Conservation (phyloP, 352 stramenopile species). For the Phytopythium helicoides region DNA sequence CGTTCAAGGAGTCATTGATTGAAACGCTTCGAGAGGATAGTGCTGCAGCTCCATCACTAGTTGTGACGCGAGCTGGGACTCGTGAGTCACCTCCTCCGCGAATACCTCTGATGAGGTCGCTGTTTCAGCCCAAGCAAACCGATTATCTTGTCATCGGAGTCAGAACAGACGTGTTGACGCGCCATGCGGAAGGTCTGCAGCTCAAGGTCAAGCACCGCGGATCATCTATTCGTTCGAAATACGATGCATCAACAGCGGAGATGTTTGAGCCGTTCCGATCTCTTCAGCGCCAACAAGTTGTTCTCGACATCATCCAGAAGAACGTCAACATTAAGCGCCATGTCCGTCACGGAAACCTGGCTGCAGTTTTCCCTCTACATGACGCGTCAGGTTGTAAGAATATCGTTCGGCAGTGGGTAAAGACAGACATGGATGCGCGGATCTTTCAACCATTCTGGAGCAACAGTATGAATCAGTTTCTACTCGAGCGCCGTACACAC, state of each 20-base stretch:
- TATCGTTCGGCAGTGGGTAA: slow-evolving; percentile 64
- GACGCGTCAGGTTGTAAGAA: slow-evolving; percentile 55
- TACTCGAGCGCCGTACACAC: slow-evolving; percentile 54
- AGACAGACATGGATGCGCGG: slow-evolving; percentile 20
- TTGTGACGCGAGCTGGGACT: slow-evolving; percentile 36
- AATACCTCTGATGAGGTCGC: neutral
- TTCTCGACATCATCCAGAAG: slow-evolving; percentile 69
- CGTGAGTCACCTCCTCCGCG: slow-evolving; percentile 12
- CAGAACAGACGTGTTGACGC: slow-evolving; percentile 49
- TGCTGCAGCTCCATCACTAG: slow-evolving; percentile 44
- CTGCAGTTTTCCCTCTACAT: slow-evolving; percentile 66
- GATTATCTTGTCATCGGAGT: slow-evolving; percentile 68
- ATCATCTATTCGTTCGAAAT: slow-evolving; percentile 56
- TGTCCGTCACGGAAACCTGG: slow-evolving; percentile 46
- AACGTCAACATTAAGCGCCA: slow-evolving; percentile 70
- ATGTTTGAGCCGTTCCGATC: slow-evolving; percentile 73
- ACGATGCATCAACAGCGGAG: slow-evolving; percentile 29
- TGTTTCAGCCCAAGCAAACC: neutral
- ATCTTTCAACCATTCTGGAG: slow-evolving; percentile 60
- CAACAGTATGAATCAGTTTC: slow-evolving; percentile 52
- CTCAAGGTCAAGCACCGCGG: slow-evolving; percentile 75
- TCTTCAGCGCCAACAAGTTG: slow-evolving; percentile 72
- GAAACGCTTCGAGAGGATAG: slow-evolving; percentile 75
- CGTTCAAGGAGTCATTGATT: slow-evolving; percentile 74
- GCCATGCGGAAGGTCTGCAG: slow-evolving; percentile 57